Conservation (phyloP, 1,284 basidiomycete genomes). For the Erythrobasidium hasegawianum region DNA sequence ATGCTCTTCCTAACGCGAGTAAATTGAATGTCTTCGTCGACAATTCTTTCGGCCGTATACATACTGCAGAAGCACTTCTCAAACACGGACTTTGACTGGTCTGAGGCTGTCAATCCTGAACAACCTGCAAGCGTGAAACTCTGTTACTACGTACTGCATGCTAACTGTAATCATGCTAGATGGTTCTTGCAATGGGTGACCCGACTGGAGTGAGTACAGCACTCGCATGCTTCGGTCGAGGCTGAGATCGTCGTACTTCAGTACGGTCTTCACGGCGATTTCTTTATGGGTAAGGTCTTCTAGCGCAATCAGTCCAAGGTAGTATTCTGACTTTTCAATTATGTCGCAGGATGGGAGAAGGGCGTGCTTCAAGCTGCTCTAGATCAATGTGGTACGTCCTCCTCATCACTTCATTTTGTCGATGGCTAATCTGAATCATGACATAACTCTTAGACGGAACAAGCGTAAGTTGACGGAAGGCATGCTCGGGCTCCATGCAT, state of each 20-base stretch:
- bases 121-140: neutral
- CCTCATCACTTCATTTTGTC: too few species aligned
- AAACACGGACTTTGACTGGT: neutral
- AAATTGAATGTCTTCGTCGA: too few species aligned
- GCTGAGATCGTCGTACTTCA: neutral
- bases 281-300: neutral
- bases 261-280: neutral
- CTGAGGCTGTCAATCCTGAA: conserved; percentile 2
- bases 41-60: too few species aligned
- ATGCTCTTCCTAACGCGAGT: too few species aligned
- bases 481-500: neutral
- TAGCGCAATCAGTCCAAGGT: too few species aligned
- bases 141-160: neutral
- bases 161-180: neutral
- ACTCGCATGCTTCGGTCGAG: neutral
- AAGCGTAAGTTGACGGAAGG: neutral
- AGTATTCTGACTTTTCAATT: too few species aligned
- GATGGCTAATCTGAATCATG: neutral
- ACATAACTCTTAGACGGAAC: neutral
- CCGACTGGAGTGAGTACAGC: neutral
- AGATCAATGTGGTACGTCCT: neutral
- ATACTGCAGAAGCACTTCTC: neutral
- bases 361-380: neutral
- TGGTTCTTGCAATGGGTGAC: conserved; percentile 1
- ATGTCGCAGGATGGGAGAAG: neutral